Evolutionary conservation across 768 basidiomycete genomes (phyloP).

Genomic region (Lactarius hatsudake): DNA sequence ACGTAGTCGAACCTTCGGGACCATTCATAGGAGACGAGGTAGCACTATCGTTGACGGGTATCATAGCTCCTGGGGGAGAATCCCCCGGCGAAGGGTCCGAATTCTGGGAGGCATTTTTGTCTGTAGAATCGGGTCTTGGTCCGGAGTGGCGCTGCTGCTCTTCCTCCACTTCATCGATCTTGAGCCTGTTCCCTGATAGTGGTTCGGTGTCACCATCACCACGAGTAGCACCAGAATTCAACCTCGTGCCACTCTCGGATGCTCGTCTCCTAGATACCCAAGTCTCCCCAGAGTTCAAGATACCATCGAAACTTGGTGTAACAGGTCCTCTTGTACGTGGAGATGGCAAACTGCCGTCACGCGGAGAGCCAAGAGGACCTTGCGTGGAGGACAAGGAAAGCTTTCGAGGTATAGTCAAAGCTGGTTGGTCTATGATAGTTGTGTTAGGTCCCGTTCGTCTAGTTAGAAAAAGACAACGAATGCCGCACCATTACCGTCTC

Average conservation of each 20-base stretch:
- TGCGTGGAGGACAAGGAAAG: conserved; percentile 65
- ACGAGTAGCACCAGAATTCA: conserved; percentile 40
- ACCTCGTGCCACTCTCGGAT: conserved; percentile 53
- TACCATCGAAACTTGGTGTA: conserved; percentile 68
- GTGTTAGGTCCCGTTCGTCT: conserved; percentile 6
- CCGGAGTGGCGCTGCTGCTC: conserved; percentile 16
- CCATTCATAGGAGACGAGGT: conserved; percentile 10
- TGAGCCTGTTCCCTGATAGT: conserved; percentile 41
- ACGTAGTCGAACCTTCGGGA: conserved; percentile 1
- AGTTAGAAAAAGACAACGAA: conserved; percentile 14
- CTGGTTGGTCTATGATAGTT: conserved; percentile 51
- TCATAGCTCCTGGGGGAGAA: neutral
- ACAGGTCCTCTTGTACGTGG: conserved; percentile 62
- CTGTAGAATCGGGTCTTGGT: neutral
- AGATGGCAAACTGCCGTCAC: conserved; percentile 58
- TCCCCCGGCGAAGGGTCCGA: neutral
- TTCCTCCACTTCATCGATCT: conserved; percentile 64
- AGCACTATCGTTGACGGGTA: neutral
- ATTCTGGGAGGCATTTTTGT: neutral
- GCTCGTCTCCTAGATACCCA: conserved; percentile 64
- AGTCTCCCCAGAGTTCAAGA: conserved; percentile 61
- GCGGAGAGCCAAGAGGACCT: conserved; percentile 51
- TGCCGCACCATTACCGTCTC: conserved; percentile 64
- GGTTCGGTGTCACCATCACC: conserved; percentile 39
- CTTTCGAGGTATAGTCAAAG: conserved; percentile 58